Percentiles rank a stretch among this genome's conserved stretches.
These are phyloP conservation scores for Waltergamsia citrina DNA, from an alignment of 2,329 filamentous ascomycete species.

Conservation along the genomic window DNA sequence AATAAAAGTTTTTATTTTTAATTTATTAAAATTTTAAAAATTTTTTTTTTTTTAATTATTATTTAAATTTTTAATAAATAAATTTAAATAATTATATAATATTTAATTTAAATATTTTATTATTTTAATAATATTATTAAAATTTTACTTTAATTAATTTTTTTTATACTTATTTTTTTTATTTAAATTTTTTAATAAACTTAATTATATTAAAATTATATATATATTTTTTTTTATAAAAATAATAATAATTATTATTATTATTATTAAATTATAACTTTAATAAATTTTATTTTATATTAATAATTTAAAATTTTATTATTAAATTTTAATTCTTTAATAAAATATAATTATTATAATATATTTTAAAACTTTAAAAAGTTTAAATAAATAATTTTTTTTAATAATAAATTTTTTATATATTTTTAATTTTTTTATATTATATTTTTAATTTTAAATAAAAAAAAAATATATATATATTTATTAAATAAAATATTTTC, in stretches of 20 bases:
- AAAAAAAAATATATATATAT: too few species aligned
- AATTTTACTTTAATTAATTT: constrained; percentile 1
- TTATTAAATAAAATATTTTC: too few species aligned
- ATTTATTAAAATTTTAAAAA: not conserved
- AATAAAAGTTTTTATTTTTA: too few species aligned
- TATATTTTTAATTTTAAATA: not conserved
- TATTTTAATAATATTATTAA: constrained; percentile 1
- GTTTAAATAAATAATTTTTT: not conserved
- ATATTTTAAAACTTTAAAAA: not conserved
- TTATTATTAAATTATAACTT: not conserved
- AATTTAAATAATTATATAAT: constrained; percentile 1
- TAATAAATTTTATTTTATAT: not conserved
- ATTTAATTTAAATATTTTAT: not conserved
- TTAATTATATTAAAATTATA: not conserved
- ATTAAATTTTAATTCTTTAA: not conserved
- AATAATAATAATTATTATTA: not conserved
- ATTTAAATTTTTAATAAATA: constrained; percentile 1
- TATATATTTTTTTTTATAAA: constrained; percentile 2
- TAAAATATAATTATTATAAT: constrained; percentile 1
- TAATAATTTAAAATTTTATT: not conserved
- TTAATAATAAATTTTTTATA: not conserved
- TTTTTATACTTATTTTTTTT: constrained; percentile 3
- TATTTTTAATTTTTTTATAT: not conserved
- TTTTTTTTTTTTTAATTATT: not conserved
- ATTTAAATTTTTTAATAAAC: not conserved